Conservation (phyloP, 257 asterid genomes). For the Capsicum baccatum region DNA sequence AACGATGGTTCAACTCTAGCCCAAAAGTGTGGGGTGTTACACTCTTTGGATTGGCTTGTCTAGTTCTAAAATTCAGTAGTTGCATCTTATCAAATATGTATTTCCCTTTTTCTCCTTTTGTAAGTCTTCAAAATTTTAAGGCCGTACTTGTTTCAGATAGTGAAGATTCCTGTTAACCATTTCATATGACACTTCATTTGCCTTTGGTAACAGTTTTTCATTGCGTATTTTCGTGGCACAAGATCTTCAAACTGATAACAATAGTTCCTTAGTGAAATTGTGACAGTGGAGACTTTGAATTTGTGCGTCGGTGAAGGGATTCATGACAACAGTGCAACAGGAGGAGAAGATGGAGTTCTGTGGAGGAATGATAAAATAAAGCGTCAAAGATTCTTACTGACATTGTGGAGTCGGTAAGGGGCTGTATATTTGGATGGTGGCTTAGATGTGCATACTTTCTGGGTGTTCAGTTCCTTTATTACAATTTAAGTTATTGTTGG, state of each 20-base stretch:
- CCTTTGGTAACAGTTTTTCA: not conserved
- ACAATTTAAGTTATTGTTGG: too few species aligned
- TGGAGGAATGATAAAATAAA: constrained; percentile 60
- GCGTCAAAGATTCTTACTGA: constrained; percentile 88
- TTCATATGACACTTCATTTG: not conserved
- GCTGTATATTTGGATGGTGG: too few species aligned
- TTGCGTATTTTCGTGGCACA: not conserved
- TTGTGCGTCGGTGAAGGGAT: constrained; percentile 61
- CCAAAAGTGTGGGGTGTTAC: too few species aligned
- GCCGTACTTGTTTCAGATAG: not conserved
- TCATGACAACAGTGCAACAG: constrained; percentile 51
- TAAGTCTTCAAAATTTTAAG: too few species aligned
- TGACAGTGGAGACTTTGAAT: not conserved
- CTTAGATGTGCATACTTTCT: too few species aligned
- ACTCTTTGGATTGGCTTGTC: too few species aligned
- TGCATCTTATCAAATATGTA: too few species aligned
- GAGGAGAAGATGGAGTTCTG: constrained; percentile 57
- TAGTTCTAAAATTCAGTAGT: too few species aligned
- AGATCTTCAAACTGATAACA: not conserved
- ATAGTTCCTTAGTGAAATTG: not conserved
- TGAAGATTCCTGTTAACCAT: not conserved
- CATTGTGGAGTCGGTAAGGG: constrained; percentile 56
- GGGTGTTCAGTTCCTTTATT: too few species aligned
- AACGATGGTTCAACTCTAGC: too few species aligned
- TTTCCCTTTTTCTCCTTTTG: too few species aligned